These are phyloP conservation scores for Kurtzmaniella natalensis DNA, from an alignment of 1,139 yeast genomes.

Conservation along the genomic window DNA sequence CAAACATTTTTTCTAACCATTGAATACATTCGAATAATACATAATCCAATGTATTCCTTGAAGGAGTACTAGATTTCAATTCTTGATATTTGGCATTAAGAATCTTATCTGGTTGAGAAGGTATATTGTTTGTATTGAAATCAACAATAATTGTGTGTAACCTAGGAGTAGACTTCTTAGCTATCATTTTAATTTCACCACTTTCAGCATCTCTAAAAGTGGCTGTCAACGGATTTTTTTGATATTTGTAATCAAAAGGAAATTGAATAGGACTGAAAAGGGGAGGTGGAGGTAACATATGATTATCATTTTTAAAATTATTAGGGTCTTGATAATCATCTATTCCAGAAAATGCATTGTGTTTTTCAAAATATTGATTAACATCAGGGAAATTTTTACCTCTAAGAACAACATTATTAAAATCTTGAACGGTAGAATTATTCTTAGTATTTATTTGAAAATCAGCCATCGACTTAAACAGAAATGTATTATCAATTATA, in stretches of 20 bases:
- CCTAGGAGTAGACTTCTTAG: conserved; percentile 34
- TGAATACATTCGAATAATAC: conserved; percentile 47
- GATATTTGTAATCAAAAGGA: conserved; percentile 61
- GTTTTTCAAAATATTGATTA: conserved; percentile 38
- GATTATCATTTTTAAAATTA: conserved; percentile 38
- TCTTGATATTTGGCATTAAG: conserved; percentile 30
- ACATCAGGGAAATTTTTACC: conserved; percentile 31
- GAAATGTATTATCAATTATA: conserved; percentile 63
- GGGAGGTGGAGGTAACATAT: conserved; percentile 85
- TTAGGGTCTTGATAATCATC: conserved; percentile 26
- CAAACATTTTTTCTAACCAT: conserved; percentile 53
- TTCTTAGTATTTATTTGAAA: conserved; percentile 70
- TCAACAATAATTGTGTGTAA: conserved; percentile 46
- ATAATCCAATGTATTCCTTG: conserved; percentile 24
- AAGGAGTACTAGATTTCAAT: conserved; percentile 17
- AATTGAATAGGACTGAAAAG: conserved; percentile 69
- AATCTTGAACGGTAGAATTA: conserved; percentile 43
- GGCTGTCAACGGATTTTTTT: conserved; percentile 46
- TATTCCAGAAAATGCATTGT: conserved; percentile 29
- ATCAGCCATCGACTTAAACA: conserved; percentile 85
- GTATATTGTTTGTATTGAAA: conserved; percentile 24
- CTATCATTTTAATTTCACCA: conserved; percentile 45
- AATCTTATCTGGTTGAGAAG: conserved; percentile 32
- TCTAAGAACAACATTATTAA: conserved; percentile 22
- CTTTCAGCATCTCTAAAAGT: conserved; percentile 62